Evolutionary conservation across 768 basidiomycete genomes (phyloP).

Genomic region (Russula griseocarnosa): DNA sequence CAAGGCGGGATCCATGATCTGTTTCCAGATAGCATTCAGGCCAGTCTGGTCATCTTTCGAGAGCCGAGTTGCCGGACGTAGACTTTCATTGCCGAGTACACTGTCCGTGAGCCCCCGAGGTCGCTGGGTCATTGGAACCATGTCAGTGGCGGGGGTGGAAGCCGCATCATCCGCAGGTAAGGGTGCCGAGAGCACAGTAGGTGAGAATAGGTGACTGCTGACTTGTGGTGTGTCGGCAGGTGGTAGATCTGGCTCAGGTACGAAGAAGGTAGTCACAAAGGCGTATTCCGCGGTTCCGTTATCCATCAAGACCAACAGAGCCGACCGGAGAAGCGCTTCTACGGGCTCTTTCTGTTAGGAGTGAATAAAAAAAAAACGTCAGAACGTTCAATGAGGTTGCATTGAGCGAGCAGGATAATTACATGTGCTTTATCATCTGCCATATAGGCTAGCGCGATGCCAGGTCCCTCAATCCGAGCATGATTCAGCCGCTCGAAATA

Average conservation of each 20-base stretch:
- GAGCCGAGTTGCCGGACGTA: conserved; percentile 26
- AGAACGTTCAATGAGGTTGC: background rate
- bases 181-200: conserved; percentile 33
- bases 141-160: conserved; percentile 46
- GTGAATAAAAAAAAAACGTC: background rate
- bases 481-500: conserved; percentile 58
- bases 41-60: conserved; percentile 58
- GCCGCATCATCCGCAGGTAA: conserved; percentile 32
- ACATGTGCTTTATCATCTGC: conserved; percentile 87
- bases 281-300: conserved; percentile 91
- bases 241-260: conserved; percentile 31
- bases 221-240: conserved; percentile 15
- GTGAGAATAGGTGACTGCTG: conserved; percentile 37
- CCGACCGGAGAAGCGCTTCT: conserved; percentile 81
- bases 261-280: conserved; percentile 83
- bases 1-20: conserved; percentile 85
- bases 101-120: conserved; percentile 31
- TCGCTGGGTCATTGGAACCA: conserved; percentile 38
- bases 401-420: conserved; percentile 34
- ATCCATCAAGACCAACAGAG: conserved; percentile 88
- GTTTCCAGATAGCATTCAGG: conserved; percentile 77
- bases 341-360: conserved; percentile 64
- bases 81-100: conserved; percentile 37
- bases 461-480: conserved; percentile 74
- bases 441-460: conserved; percentile 79